Conservation (phyloP, 208 protist genomes). For the Trypanosoma mega region DNA sequence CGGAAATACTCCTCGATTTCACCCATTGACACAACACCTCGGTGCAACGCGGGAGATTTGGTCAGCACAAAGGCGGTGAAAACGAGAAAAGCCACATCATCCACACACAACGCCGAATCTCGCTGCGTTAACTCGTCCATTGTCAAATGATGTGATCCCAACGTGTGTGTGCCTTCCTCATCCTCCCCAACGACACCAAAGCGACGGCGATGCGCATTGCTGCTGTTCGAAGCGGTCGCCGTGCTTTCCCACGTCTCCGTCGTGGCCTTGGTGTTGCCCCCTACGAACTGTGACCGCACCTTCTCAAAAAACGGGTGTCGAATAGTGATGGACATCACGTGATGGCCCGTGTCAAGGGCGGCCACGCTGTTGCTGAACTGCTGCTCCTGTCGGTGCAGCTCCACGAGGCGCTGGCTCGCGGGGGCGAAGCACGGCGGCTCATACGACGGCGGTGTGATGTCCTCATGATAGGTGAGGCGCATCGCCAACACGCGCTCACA, state of each 20-base stretch:
- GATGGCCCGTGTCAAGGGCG: conserved; percentile 67
- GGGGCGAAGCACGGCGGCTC: conserved; percentile 74
- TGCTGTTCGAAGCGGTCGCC: no score
- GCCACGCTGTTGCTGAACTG: conserved; percentile 47
- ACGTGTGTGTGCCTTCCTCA: neutral
- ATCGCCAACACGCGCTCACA: conserved; percentile 70
- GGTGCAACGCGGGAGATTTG: conserved; percentile 29
- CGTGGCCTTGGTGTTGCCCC: neutral
- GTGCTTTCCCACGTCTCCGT: neutral
- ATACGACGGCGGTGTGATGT: conserved; percentile 58
- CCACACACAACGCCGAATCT: neutral
- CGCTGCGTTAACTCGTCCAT: conserved; percentile 3
- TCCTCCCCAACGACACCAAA: neutral
- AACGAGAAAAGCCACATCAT: conserved; percentile 44
- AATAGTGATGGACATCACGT: conserved; percentile 62
- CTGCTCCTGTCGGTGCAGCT: conserved; percentile 55
- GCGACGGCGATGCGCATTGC: no score
- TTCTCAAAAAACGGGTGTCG: conserved; percentile 56
- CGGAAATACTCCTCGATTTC: conserved; percentile 57
- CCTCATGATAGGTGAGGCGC: conserved; percentile 77
- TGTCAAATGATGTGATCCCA: neutral
- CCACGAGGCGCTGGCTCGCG: conserved; percentile 50
- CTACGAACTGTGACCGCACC: conserved; percentile 22
- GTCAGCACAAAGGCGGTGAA: conserved; percentile 58
- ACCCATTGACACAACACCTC: conserved; percentile 35